Evolutionary conservation across 1,284 basidiomycete species (phyloP), one percentile per base, ranked within the genome.

Genomic region (Cutaneotrichosporon mucoides): DNA sequence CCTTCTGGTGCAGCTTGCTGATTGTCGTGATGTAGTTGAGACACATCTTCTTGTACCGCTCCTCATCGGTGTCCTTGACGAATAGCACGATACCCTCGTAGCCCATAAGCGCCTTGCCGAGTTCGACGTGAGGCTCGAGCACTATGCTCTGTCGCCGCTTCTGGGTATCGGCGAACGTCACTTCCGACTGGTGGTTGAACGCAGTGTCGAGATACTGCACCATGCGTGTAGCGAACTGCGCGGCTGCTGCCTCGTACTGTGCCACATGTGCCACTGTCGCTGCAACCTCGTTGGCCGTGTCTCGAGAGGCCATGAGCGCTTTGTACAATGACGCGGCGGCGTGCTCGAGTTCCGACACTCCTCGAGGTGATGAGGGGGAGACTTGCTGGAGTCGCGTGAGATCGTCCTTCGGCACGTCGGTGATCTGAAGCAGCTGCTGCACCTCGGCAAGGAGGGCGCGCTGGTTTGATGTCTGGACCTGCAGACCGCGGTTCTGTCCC

Each of bases 401-500:
- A 6, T 88, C 86, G 37, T 87, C 84, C 59, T 85, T 82, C 65
- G 91, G 86, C 11, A 99, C 93, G 76, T 97, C 89, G 33, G 95
- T 91, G 8, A 92, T 99, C 85, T 91, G 86, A 68, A 97, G 79
- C 33, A 96, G 81, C 68, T 90, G 89, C 72, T 92, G 87, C 6
- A 97, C 79, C 76, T 92, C 93, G 42, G 80, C 82, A 37, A 96
- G 76, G 7, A 97, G 82, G 2, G 86, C 85, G 43, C 88, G 85
- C 75, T 98, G 95, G 70, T 99, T 99, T 71, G 95, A 92, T 9
- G 88, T 98, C 71, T 99, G 95, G 1, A 99, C 93, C 79, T 99
- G 96, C 40, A 99, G 80, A 68, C 96, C 96, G 55, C 94, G 85
- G 72, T 96, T 95, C 76, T 99, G 96, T 3, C 89, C 89, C 79